Evolutionary conservation across 805 yeast species (phyloP).

Genomic region (Hanseniaspora lachancei): DNA sequence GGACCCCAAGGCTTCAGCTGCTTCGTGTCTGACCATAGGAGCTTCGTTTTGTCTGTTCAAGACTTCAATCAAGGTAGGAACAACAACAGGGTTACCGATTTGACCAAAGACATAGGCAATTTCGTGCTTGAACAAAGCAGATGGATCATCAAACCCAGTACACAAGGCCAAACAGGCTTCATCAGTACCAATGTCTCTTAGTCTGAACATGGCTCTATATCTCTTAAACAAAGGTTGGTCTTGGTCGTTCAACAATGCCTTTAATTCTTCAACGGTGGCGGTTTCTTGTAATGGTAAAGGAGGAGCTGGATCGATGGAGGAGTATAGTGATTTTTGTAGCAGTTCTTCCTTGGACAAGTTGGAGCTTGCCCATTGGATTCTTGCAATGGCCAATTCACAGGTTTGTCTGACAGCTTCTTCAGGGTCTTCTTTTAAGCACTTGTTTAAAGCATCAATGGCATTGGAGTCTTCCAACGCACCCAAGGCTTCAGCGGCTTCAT

Average conservation of each 20-base stretch:
- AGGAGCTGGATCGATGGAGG: slow-evolving; percentile 96
- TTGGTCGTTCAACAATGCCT: slow-evolving; percentile 61
- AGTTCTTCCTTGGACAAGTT: slow-evolving; percentile 51
- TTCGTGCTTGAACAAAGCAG: slow-evolving; percentile 93
- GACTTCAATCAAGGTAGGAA: slow-evolving; percentile 74
- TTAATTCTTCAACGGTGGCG: slow-evolving; percentile 53
- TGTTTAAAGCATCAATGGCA: slow-evolving; percentile 51
- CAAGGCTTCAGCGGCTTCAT: slow-evolving; percentile 97
- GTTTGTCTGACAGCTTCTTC: slow-evolving; percentile 85
- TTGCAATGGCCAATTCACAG: slow-evolving; percentile 89
- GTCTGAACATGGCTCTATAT: slow-evolving; percentile 95
- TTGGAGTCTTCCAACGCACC: slow-evolving; percentile 85
- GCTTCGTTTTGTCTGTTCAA: slow-evolving; percentile 69
- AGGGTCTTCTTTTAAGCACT: slow-evolving; percentile 61
- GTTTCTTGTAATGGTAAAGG: slow-evolving; percentile 62
- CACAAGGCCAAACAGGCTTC: slow-evolving; percentile 91
- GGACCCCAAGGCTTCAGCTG: slow-evolving; percentile 95
- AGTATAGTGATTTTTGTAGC: slow-evolving; percentile 62
- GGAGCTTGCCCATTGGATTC: slow-evolving; percentile 85
- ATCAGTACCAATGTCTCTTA: slow-evolving; percentile 85
- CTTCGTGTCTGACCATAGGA: slow-evolving; percentile 99
- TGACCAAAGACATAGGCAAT: slow-evolving; percentile 98
- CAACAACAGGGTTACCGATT: slow-evolving; percentile 82
- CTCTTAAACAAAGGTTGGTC: slow-evolving; percentile 72
- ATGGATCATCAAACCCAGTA: slow-evolving; percentile 73